These are phyloP conservation scores for Ascochyta rabiei DNA, from an alignment of 2,329 filamentous ascomycete genomes.

Conservation along the genomic window DNA sequence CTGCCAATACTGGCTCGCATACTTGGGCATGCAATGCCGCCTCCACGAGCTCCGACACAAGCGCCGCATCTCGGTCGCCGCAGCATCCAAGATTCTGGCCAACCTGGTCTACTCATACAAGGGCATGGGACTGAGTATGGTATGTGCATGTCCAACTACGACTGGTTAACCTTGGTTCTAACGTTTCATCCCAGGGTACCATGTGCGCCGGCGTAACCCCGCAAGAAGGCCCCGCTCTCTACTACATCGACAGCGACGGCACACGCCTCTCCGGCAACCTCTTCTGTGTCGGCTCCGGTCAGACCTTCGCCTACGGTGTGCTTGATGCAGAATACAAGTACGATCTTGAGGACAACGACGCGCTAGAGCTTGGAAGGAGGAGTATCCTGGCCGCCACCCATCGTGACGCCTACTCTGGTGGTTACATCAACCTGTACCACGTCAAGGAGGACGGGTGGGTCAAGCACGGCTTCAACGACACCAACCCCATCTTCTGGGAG, in stretches of 20 bases:
- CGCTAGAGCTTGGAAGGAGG: constrained; percentile 85
- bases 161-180: constrained; percentile 2
- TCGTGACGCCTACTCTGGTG: constrained; percentile 97
- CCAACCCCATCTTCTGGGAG: constrained; percentile 99
- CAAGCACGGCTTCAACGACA: constrained; percentile 97
- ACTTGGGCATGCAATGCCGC: constrained; percentile 98
- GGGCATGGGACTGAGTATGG: constrained; percentile 96
- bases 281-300: constrained; percentile 97
- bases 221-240: constrained; percentile 93
- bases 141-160: constrained; percentile 18
- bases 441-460: constrained; percentile 99
- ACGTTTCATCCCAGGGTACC: constrained; percentile 64
- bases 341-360: constrained; percentile 84
- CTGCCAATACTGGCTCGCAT: constrained; percentile 99
- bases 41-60: constrained; percentile 99
- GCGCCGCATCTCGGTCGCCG: constrained; percentile 95
- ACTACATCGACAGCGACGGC: constrained; percentile 98
- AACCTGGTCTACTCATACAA: constrained; percentile 99
- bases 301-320: constrained; percentile 98
- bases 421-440: constrained; percentile 98
- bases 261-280: constrained; percentile 91
- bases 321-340: constrained; percentile 94
- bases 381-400: constrained; percentile 97
- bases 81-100: constrained; percentile 96
- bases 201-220: constrained; percentile 98